phyloP scores from a whole-genome alignment of 257 asterid species.

The Solanum sejunctum region DNA sequence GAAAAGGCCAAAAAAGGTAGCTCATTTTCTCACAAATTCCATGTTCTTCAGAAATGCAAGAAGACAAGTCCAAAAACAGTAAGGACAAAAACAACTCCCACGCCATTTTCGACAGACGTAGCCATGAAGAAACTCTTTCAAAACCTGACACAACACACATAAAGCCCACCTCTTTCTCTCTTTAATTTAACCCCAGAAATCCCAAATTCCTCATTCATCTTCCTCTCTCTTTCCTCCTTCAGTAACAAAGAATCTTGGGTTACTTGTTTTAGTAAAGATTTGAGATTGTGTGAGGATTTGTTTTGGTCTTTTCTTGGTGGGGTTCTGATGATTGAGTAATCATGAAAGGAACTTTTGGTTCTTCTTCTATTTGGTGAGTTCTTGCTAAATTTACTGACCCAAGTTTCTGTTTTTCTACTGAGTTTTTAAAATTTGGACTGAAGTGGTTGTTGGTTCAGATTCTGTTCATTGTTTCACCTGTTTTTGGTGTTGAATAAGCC shows the following conservation, averaged over 20 bases:
- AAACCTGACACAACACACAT: conserved; percentile 1
- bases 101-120: conserved; percentile 44
- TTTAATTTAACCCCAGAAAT: not conserved
- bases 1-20: not conserved
- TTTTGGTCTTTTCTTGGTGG: conserved; percentile 13
- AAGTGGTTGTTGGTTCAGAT: not conserved
- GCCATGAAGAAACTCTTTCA: conserved; percentile 23
- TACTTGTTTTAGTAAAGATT: not conserved
- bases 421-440: not conserved
- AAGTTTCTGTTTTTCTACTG: not conserved
- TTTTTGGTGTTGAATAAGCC: not conserved
- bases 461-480: not conserved
- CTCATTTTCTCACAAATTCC: conserved; percentile 79
- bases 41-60: conserved; percentile 36
- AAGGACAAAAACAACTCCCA: conserved; percentile 32
- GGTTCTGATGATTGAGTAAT: conserved; percentile 13
- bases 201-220: not conserved
- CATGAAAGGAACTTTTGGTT: conserved; percentile 15
- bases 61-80: conserved; percentile 27
- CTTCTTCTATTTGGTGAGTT: conserved; percentile 28
- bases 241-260: not conserved
- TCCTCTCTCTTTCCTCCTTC: not conserved
- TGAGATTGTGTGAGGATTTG: not conserved
- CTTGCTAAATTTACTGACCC: not conserved
- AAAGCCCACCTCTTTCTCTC: not conserved